A percentile compares a stretch with the other conserved stretches of the same genome.
Evolutionary conservation across 495 filamentous ascomycete species (phyloP).

Genomic region (Hypomontagnella monticulosa): DNA sequence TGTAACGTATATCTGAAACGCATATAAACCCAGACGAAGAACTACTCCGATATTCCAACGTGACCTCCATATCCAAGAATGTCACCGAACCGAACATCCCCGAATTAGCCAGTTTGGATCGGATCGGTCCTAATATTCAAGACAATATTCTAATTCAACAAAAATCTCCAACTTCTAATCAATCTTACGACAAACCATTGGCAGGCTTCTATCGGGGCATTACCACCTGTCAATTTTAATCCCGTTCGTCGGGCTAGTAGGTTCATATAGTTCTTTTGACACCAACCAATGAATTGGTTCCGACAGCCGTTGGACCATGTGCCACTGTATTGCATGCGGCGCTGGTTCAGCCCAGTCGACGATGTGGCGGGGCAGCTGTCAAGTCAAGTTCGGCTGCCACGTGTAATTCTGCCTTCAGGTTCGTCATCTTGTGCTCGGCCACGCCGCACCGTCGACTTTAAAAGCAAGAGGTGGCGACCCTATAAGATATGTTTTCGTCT

Average conservation of each 20-base stretch:
- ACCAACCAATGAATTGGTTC: slow-evolving; percentile 7
- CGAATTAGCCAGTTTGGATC: slow-evolving; percentile 10
- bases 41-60: slow-evolving; percentile 1
- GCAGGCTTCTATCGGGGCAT: not conserved
- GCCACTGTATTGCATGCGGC: slow-evolving; percentile 6
- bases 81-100: slow-evolving; percentile 5
- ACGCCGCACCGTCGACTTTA: slow-evolving; percentile 20
- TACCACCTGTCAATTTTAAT: slow-evolving; percentile 1
- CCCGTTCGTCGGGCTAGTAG: not conserved
- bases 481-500: slow-evolving; percentile 5
- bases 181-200: slow-evolving; percentile 4
- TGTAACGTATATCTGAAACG: slow-evolving; percentile 8
- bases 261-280: slow-evolving; percentile 1
- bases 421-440: slow-evolving; percentile 15
- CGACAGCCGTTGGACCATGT: not conserved
- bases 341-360: slow-evolving; percentile 9
- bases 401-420: slow-evolving; percentile 8
- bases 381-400: slow-evolving; percentile 7
- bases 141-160: slow-evolving; percentile 1
- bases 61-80: slow-evolving; percentile 1
- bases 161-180: not conserved
- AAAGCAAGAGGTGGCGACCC: slow-evolving; percentile 4
- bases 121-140: slow-evolving; percentile 14
- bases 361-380: slow-evolving; percentile 20
- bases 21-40: slow-evolving; percentile 3